phyloP scores from a whole-genome alignment of 768 basidiomycete genomes.

The Lactarius akahatsu region DNA sequence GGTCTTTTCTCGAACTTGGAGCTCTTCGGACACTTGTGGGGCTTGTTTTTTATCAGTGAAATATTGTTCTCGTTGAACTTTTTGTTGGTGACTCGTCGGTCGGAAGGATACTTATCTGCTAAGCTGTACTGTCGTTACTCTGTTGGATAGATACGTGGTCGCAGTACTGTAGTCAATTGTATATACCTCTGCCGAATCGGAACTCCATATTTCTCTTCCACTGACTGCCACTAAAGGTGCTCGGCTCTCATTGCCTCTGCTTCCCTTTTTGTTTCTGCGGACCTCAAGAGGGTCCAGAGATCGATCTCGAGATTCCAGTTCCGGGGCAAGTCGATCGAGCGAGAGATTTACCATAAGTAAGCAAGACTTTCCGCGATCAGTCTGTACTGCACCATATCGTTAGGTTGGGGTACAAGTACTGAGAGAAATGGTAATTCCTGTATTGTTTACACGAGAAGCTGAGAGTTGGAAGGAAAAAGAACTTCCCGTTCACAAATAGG shows the following conservation, averaged over 20 bases:
- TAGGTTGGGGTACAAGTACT: too few relatives aligned
- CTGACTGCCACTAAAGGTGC: not conserved
- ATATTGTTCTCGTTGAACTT: not conserved
- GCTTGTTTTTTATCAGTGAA: not conserved
- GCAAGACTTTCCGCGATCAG: too few relatives aligned
- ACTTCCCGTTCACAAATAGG: too few relatives aligned
- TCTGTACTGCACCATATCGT: too few relatives aligned
- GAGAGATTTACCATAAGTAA: too few relatives aligned
- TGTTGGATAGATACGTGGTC: not conserved
- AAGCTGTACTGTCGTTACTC: slow-evolving; percentile 1
- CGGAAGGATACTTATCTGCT: not conserved
- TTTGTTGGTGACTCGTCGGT: not conserved
- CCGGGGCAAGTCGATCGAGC: too few relatives aligned
- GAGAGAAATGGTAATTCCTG: too few relatives aligned
- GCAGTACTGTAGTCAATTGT: not conserved
- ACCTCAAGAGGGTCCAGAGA: too few relatives aligned
- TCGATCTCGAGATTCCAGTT: too few relatives aligned
- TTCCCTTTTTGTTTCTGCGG: too few relatives aligned
- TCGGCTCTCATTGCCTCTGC: not conserved
- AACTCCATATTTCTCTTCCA: not conserved
- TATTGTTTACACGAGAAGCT: not conserved
- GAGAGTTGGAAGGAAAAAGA: not conserved
- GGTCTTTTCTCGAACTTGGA: not conserved
- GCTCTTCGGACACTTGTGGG: not conserved
- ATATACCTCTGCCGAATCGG: not conserved